phyloP scores from a whole-genome alignment of 768 basidiomycete genomes.

The Pleurotus salmoneostramineus region DNA sequence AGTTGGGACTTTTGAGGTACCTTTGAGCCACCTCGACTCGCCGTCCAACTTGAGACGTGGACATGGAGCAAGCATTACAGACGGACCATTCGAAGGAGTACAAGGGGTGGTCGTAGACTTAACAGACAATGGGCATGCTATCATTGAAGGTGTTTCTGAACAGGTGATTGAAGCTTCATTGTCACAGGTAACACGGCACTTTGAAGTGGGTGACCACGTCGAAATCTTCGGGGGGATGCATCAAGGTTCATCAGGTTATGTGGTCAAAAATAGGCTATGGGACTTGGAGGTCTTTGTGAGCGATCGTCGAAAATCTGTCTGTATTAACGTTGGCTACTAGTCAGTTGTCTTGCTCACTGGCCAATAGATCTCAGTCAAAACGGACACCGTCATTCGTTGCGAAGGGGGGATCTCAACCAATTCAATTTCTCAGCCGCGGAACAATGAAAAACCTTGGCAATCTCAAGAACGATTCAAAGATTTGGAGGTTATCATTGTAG shows the following conservation, averaged over 20 bases:
- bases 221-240: background rate
- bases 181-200: background rate
- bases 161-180: background rate
- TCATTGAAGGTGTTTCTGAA: background rate
- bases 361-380: too few relatives aligned
- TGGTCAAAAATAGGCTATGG: background rate
- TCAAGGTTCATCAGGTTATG: background rate
- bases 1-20: background rate
- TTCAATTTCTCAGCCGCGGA: background rate
- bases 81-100: background rate
- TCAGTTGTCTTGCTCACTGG: too few relatives aligned
- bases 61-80: background rate
- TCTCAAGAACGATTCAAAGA: background rate
- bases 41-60: background rate
- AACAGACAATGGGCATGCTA: background rate
- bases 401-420: too few relatives aligned
- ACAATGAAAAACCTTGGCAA: background rate
- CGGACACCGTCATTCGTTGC: too few relatives aligned
- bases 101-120: background rate
- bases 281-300: too few relatives aligned
- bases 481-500: background rate
- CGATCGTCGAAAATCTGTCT: background rate
- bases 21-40: background rate
- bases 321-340: background rate
- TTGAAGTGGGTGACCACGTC: background rate